phyloP scores from a whole-genome alignment of 2,329 filamentous ascomycete genomes.

The Blastomyces emzantsi region DNA sequence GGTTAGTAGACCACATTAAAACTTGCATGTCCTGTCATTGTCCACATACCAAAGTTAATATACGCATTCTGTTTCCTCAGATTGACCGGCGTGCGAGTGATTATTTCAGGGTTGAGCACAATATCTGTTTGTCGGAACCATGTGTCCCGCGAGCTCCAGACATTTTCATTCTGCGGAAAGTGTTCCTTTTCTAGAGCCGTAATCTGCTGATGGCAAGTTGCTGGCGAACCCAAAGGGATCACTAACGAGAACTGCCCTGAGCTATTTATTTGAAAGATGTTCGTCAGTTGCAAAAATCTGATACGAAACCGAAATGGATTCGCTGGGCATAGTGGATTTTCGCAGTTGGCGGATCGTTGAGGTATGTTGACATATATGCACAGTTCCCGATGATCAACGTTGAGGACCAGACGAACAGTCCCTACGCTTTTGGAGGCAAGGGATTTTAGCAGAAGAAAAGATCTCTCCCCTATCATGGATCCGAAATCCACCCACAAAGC shows the following conservation, averaged over 20 bases:
- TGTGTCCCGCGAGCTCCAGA: slow-evolving; percentile 49
- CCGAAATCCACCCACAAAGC: slow-evolving; percentile 53
- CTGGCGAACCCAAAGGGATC: slow-evolving; percentile 36
- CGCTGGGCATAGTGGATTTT: slow-evolving; percentile 13
- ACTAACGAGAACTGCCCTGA: slow-evolving; percentile 25
- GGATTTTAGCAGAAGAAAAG: slow-evolving; percentile 53
- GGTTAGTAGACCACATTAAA: slow-evolving; percentile 5
- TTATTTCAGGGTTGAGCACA: slow-evolving; percentile 35
- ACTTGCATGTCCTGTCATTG: not conserved
- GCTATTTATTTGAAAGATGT: slow-evolving; percentile 29
- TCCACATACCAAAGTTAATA: slow-evolving; percentile 49
- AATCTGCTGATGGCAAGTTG: slow-evolving; percentile 38
- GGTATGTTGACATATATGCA: slow-evolving; percentile 38
- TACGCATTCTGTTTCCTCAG: slow-evolving; percentile 43
- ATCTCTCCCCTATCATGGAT: slow-evolving; percentile 43
- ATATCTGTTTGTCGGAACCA: slow-evolving; percentile 60
- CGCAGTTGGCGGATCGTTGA: slow-evolving; percentile 19
- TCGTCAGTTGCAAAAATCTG: slow-evolving; percentile 37
- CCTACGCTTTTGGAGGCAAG: slow-evolving; percentile 21
- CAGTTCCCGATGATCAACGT: slow-evolving; percentile 38
- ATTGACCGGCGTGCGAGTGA: slow-evolving; percentile 33
- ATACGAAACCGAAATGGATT: slow-evolving; percentile 35
- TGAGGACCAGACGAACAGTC: slow-evolving; percentile 31
- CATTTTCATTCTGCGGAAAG: slow-evolving; percentile 36
- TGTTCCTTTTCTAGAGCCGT: slow-evolving; percentile 20